These are phyloP conservation scores for Gossypioides kirkii DNA, from an alignment of 345 rosid species.

Conservation along the genomic window DNA sequence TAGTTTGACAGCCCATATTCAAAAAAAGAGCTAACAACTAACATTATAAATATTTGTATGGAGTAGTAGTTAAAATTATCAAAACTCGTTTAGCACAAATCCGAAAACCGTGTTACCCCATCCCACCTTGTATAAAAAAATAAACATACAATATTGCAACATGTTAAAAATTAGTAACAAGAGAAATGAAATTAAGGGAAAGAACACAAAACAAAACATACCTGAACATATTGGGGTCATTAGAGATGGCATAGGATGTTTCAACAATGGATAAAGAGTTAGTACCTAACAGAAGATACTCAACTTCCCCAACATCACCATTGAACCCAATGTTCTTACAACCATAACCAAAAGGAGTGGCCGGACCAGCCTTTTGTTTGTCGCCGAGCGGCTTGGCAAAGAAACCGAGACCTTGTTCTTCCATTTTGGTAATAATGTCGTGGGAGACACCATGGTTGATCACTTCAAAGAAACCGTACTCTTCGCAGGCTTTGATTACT, in stretches of 20 bases:
- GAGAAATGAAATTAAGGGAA: not conserved
- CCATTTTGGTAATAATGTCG: conserved; percentile 36
- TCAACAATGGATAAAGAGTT: conserved; percentile 37
- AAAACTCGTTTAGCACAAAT: too few species aligned
- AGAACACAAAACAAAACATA: too few species aligned
- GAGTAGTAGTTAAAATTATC: too few species aligned
- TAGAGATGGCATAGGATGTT: conserved; percentile 33
- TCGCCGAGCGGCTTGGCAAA: conserved; percentile 53
- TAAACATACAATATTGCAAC: not conserved
- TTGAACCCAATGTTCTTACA: conserved; percentile 68
- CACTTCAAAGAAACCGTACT: conserved; percentile 80
- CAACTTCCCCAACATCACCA: conserved; percentile 81
- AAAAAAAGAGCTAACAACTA: not conserved
- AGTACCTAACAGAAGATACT: conserved; percentile 63
- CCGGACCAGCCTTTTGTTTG: conserved; percentile 53
- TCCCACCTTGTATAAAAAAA: too few species aligned
- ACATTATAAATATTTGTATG: too few species aligned
- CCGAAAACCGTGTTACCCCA: too few species aligned
- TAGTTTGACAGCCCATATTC: not conserved
- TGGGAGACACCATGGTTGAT: conserved; percentile 63
- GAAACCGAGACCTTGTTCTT: conserved; percentile 50
- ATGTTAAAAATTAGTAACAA: not conserved
- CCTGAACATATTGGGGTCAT: conserved; percentile 57
- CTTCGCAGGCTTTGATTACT: conserved; percentile 66
- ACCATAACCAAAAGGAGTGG: conserved; percentile 76